These are phyloP conservation scores for Aureobasidium vineae DNA, from an alignment of 2,329 filamentous ascomycete genomes.

Conservation along the genomic window DNA sequence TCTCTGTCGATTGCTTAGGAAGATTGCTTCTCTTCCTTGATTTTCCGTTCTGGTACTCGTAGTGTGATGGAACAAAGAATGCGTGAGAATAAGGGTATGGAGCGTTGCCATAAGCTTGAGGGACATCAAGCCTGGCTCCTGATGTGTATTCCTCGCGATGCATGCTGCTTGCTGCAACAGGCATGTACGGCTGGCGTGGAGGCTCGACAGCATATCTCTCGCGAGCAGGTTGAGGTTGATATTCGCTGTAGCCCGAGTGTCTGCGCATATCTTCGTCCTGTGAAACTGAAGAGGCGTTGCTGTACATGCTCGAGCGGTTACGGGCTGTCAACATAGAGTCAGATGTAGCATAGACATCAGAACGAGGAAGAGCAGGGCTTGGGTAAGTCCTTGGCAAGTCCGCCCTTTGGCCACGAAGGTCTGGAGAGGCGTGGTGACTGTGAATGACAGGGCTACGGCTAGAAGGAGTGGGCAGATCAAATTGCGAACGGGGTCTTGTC, in stretches of 20 bases:
- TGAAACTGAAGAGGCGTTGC: slow-evolving; percentile 22
- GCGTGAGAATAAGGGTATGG: slow-evolving; percentile 26
- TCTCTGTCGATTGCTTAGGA: slow-evolving; percentile 42
- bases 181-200: slow-evolving; percentile 6
- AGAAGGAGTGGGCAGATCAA: slow-evolving; percentile 17
- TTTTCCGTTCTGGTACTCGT: slow-evolving; percentile 41
- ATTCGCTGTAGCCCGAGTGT: slow-evolving; percentile 20
- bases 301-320: slow-evolving; percentile 24
- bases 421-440: slow-evolving; percentile 22
- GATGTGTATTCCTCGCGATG: slow-evolving; percentile 20
- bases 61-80: slow-evolving; percentile 29
- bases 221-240: slow-evolving; percentile 8
- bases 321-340: slow-evolving; percentile 16
- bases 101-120: slow-evolving; percentile 22
- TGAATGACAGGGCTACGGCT: slow-evolving; percentile 12
- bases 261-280: slow-evolving; percentile 19
- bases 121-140: slow-evolving; percentile 19
- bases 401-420: slow-evolving; percentile 7
- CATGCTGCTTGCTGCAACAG: not conserved
- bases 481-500: slow-evolving; percentile 13
- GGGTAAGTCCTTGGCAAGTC: slow-evolving; percentile 18
- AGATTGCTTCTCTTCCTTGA: slow-evolving; percentile 41
- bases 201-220: slow-evolving; percentile 23
- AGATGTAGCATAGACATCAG: slow-evolving; percentile 6
- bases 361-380: slow-evolving; percentile 8